Base-by-base conservation (phyloP, 2,329 filamentous ascomycete genomes). In the Stenocarpella maydis region DNA sequence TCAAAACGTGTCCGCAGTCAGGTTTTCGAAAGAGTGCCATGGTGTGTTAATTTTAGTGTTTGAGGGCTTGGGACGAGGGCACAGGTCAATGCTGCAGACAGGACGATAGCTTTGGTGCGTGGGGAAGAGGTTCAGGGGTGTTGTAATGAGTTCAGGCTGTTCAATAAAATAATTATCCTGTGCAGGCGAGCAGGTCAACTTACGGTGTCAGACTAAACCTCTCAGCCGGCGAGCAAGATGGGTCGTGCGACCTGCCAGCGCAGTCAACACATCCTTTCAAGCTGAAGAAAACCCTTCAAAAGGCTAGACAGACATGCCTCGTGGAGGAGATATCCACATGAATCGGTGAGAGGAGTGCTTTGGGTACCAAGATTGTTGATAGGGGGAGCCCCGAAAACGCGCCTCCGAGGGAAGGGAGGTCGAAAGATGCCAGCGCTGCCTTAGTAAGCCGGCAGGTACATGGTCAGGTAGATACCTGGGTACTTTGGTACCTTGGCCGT, bases 401-500 rank as follows among this genome's bases (percentile, higher is more conserved):
- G 14, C 26, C 28, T n/a, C 17, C 2, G 4, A 17, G 34, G 6
- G 37, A 9, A 37, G 28, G 10, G 14, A 53, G 21, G 21, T 26
- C 12, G 15, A 17, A 31, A 7, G 7, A 26, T 2, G 9, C 4
- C 12, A 14, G 1, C 17, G 26, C n/a, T 37, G 19, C 7, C 39
- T 63, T 63, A n/a, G 39, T 47, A 47, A 63, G 43, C 19, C n/a
- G n/a, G n/a, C n/a, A n/a, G n/a, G n/a, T 41, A 2, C 45, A 49
- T 24, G 43, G 17, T 21, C 6, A 31, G 19, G 15, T 28, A 61
- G 10, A 19, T 47, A 24, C 17, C 28, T 17, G 17, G 9, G 43
- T 63, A 63, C 58, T 17, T n/a, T 34, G 58, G 58, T 49, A 49
- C 43, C 58, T 19, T 8, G 17, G 37, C 58, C 58, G 58, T 63